Evolutionary conservation across 495 filamentous ascomycete species (phyloP), one percentile per base, ranked within the genome.

Genomic region (Aspergillus asperescens): DNA sequence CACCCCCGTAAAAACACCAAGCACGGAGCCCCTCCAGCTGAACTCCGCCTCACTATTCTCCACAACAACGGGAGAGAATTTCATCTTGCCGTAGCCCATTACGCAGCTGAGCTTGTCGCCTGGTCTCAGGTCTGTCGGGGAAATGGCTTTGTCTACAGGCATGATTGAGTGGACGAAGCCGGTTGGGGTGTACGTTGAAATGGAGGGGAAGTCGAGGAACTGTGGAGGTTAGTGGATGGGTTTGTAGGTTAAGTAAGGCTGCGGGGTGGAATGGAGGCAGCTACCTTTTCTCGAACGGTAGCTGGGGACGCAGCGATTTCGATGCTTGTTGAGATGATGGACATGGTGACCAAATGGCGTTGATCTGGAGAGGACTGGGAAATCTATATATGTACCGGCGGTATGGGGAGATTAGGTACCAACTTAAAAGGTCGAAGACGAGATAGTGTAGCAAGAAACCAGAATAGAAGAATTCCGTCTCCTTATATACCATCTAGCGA

Each of bases 171-270:
- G 50, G 18, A 52, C 23, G 40, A 52, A 52, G 39, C 40, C 50
- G 1, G 8, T 19, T 10, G 50, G 35, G 25, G 12, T 44, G 39
- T 44, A 52, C 8, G 10, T 35, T 22, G 50, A 40, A 29, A 52
- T 44, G 39, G 50, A 43, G 20, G 50, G n/a, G 40, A 52, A 52
- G 18, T 52, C 50, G 50, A 52, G 50, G 40, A 52, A 52, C 50
- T 52, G 50, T 13, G 9, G 10, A 13, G 5, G 38, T 50, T 19
- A 40, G 35, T 15, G 20, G 19, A n/a, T n/a, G 13, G 25, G 35
- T 7, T 38, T 13, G 12, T 13, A 0, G 1, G 10, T 15, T 18
- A 22, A 32, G 27, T 23, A 44, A 6, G 5, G 29, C n/a, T n/a
- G n/a, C n/a, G n/a, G n/a, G n/a, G n/a, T n/a, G n/a, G n/a, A n/a